A percentile compares a stretch with the other conserved stretches of the same genome.
Conservation (phyloP, 768 basidiomycete species). For the Boletus bicolor region DNA sequence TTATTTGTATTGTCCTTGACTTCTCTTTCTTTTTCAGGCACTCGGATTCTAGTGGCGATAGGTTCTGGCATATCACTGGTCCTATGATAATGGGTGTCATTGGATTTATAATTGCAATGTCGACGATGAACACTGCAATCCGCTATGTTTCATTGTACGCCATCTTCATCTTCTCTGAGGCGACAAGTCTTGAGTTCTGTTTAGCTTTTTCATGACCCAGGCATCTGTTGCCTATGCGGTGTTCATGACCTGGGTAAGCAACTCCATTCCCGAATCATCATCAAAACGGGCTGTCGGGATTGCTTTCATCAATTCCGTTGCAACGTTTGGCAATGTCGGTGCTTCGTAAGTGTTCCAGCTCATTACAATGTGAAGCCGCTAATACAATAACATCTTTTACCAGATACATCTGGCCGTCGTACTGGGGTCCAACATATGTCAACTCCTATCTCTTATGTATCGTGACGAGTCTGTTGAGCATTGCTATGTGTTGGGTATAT, state of each 20-base stretch:
- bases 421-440: conserved; percentile 68
- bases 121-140: conserved; percentile 55
- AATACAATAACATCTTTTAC: neutral
- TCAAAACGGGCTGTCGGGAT: conserved; percentile 84
- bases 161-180: neutral
- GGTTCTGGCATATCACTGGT: conserved; percentile 64
- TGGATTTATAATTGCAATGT: conserved; percentile 63
- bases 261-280: conserved; percentile 69
- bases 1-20: neutral
- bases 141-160: conserved; percentile 64
- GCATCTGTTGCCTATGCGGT: conserved; percentile 67
- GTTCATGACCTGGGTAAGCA: conserved; percentile 52
- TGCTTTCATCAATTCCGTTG: conserved; percentile 75
- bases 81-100: conserved; percentile 56
- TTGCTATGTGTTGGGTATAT: conserved; percentile 48
- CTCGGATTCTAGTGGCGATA: conserved; percentile 68
- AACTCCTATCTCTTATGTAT: conserved; percentile 76
- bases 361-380: neutral
- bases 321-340: conserved; percentile 75
- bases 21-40: conserved; percentile 40
- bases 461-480: conserved; percentile 46
- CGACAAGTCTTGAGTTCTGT: neutral
- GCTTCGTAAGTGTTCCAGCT: conserved; percentile 57
- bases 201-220: conserved; percentile 73
- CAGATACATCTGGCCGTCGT: conserved; percentile 62